Percentiles rank a stretch among this genome's conserved stretches.
phyloP scores from a whole-genome alignment of 345 rosid species.

The Lepidium didymum region DNA sequence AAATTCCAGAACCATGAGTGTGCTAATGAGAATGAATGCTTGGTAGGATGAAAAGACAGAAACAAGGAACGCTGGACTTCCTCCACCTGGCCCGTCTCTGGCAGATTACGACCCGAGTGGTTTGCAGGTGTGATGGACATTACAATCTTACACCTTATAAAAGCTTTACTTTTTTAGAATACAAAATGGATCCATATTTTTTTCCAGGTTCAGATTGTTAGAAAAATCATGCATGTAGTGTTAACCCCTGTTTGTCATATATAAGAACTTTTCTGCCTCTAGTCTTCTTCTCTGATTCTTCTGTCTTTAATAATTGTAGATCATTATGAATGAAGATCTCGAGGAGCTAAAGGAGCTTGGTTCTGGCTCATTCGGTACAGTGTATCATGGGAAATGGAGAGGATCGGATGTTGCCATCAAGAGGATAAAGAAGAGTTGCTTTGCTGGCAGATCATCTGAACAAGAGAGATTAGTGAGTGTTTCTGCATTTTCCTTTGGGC shows the following conservation, averaged over 20 bases:
- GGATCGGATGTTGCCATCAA: conserved; percentile 98
- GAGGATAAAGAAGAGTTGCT: conserved; percentile 89
- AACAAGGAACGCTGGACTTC: conserved; percentile 43
- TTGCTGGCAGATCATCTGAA: conserved; percentile 87
- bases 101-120: conserved; percentile 51
- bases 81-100: conserved; percentile 46
- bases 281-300: not conserved
- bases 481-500: not conserved
- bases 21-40: conserved; percentile 19
- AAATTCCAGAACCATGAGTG: conserved; percentile 1
- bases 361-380: conserved; percentile 97
- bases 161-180: not conserved
- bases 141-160: not conserved
- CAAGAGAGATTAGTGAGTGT: conserved; percentile 85
- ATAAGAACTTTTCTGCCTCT: not conserved
- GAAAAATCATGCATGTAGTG: not conserved
- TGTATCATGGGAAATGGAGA: conserved; percentile 98
- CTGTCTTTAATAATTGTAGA: conserved; percentile 30
- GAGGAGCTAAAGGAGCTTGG: conserved; percentile 94
- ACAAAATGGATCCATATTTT: not conserved
- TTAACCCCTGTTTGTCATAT: not conserved
- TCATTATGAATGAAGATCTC: conserved; percentile 84
- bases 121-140: conserved; percentile 57
- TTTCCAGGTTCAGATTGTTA: not conserved
- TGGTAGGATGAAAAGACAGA: conserved; percentile 54